Conservation (phyloP, 306 rosid genomes). For the Lagenaria siceraria region DNA sequence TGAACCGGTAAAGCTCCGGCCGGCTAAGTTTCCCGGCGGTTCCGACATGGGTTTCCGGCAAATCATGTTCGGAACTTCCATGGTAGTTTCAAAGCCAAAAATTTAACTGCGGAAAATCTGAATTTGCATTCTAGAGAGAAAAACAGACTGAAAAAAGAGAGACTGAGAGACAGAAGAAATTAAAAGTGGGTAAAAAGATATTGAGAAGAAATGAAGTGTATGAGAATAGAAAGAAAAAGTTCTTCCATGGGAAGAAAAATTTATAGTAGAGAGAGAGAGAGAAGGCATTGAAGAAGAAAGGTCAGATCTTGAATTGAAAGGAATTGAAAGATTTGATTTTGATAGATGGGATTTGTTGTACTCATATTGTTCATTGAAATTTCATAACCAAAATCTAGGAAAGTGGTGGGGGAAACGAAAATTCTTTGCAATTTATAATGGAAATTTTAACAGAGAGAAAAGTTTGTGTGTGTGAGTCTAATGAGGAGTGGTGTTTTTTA, state of each 20-base stretch:
- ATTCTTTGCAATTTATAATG: background rate
- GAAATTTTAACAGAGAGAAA: background rate
- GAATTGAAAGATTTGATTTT: background rate
- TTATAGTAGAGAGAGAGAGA: background rate
- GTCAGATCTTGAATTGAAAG: background rate
- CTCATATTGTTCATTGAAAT: background rate
- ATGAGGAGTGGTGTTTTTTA: background rate
- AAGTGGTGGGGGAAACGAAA: background rate
- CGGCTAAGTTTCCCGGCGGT: slow-evolving; percentile 1
- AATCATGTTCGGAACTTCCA: background rate
- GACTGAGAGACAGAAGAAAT: background rate
- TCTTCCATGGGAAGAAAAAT: background rate
- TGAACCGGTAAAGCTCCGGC: background rate
- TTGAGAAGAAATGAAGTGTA: background rate
- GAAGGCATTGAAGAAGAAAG: background rate
- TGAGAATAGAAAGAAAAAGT: background rate
- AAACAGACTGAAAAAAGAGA: background rate
- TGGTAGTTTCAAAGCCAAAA: background rate
- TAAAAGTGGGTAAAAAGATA: background rate
- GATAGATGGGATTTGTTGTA: background rate
- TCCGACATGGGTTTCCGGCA: slow-evolving; percentile 14
- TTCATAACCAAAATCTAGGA: background rate
- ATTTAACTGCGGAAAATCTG: background rate
- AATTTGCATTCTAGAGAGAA: background rate
- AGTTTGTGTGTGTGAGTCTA: background rate